Evolutionary conservation across 2,329 filamentous ascomycete genomes (phyloP).

Genomic region (Penicillium sp.): DNA sequence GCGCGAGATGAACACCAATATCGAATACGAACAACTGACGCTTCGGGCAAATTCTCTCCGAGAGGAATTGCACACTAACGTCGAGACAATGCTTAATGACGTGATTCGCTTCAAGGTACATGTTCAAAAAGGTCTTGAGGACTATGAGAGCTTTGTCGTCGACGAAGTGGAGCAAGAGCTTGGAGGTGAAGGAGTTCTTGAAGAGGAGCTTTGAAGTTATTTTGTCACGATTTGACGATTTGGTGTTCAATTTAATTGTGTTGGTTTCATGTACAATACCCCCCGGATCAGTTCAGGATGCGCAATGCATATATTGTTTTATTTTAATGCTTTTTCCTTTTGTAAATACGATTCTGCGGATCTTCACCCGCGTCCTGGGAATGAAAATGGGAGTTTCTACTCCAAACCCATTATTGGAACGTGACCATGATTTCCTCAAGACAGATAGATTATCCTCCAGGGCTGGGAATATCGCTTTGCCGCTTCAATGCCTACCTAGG

Average conservation of each 20-base stretch:
- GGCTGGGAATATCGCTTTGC: no score
- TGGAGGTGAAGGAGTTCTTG: constrained; percentile 56
- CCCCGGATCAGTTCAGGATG: constrained; percentile 5
- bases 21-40: constrained; percentile 93
- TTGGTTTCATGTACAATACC: constrained; percentile 12
- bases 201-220: constrained; percentile 28
- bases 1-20: constrained; percentile 91
- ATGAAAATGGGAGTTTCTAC: no score
- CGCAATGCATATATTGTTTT: constrained; percentile 7
- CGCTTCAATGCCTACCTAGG: no score
- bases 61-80: constrained; percentile 97
- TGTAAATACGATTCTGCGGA: neutral
- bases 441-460: no score
- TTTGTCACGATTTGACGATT: constrained; percentile 16
- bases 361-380: no score
- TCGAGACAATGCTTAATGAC: constrained; percentile 93
- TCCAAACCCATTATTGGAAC: no score
- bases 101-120: constrained; percentile 99
- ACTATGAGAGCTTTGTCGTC: constrained; percentile 89
- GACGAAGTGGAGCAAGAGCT: constrained; percentile 88
- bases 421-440: no score
- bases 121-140: constrained; percentile 85
- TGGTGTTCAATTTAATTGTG: constrained; percentile 2
- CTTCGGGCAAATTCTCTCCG: constrained; percentile 76
- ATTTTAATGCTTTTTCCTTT: neutral